These are phyloP conservation scores for Friedmanniomyces simplex DNA, from an alignment of 495 filamentous ascomycete genomes.

Conservation along the genomic window DNA sequence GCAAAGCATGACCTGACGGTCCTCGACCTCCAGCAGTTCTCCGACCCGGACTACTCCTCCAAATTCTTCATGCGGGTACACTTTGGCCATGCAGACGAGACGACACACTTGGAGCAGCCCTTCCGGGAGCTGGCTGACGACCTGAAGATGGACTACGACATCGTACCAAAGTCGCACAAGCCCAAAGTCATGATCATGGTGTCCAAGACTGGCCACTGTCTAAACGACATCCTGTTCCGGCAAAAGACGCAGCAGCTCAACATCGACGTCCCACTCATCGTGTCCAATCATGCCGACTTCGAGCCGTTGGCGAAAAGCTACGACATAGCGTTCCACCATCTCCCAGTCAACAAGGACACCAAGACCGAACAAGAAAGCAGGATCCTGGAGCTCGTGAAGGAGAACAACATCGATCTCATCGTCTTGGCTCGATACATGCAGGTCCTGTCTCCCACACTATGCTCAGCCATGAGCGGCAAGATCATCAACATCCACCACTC, in stretches of 20 bases:
- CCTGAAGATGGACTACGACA: constrained; percentile 51
- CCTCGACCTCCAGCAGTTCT: constrained; percentile 64
- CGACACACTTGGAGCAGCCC: constrained; percentile 35
- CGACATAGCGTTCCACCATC: constrained; percentile 61
- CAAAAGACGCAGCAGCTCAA: constrained; percentile 50
- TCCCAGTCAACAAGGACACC: constrained; percentile 59
- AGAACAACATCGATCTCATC: constrained; percentile 58
- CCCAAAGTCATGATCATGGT: constrained; percentile 68
- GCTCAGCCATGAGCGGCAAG: constrained; percentile 57
- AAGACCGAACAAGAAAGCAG: constrained; percentile 57
- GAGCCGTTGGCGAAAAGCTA: constrained; percentile 54
- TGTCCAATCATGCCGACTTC: constrained; percentile 68
- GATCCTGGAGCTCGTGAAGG: constrained; percentile 52
- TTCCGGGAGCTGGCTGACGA: constrained; percentile 47
- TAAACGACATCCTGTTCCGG: constrained; percentile 71
- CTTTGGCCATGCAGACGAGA: constrained; percentile 44
- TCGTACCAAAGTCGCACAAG: constrained; percentile 51
- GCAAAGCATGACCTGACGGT: constrained; percentile 59
- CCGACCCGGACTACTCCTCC: constrained; percentile 46
- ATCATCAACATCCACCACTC: constrained; percentile 80
- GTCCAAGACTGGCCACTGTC: constrained; percentile 69
- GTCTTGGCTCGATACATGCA: constrained; percentile 75
- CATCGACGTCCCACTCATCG: constrained; percentile 57
- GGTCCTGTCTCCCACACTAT: constrained; percentile 60
- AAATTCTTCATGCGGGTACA: constrained; percentile 73